Conservation (phyloP, 2,329 filamentous ascomycete genomes). For the Ophioceras dolichostomum region DNA sequence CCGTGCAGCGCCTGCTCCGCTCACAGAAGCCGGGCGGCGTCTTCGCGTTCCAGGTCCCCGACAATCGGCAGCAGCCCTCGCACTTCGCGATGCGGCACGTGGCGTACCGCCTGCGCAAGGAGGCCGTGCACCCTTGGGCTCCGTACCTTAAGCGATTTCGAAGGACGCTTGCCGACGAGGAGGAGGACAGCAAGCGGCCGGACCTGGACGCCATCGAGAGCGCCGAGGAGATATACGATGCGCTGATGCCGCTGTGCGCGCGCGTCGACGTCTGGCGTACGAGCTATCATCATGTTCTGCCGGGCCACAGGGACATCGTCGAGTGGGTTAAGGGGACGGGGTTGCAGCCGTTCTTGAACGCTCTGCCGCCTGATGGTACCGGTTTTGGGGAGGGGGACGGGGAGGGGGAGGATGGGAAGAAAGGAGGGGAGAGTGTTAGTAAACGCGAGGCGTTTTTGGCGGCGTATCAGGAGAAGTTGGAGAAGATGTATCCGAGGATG, state of each 20-base stretch:
- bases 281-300: conserved; percentile 37
- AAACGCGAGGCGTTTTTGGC: conserved; percentile 29
- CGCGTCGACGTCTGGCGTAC: conserved; percentile 41
- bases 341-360: conserved; percentile 39
- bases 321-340: conserved; percentile 50
- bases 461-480: conserved; percentile 32
- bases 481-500: conserved; percentile 26
- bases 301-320: conserved; percentile 34
- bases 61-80: conserved; percentile 35
- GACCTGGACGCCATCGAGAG: conserved; percentile 42
- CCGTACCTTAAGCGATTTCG: conserved; percentile 4
- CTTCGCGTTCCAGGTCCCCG: conserved; percentile 36
- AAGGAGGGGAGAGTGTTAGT: conserved; percentile 17
- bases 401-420: no score
- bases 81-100: conserved; percentile 36
- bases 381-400: no score
- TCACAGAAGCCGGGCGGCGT: conserved; percentile 29
- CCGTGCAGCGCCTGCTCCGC: conserved; percentile 28
- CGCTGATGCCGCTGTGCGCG: conserved; percentile 26
- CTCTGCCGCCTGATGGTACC: no score
- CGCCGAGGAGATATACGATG: conserved; percentile 32
- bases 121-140: conserved; percentile 4
- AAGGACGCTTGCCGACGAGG: conserved; percentile 5
- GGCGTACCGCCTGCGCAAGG: conserved; percentile 16
- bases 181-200: conserved; percentile 10